Evolutionary conservation across 2,329 filamentous ascomycete genomes (phyloP), one percentile per base, ranked within the genome.

Genomic region (Arthrobotrys megalospora): DNA sequence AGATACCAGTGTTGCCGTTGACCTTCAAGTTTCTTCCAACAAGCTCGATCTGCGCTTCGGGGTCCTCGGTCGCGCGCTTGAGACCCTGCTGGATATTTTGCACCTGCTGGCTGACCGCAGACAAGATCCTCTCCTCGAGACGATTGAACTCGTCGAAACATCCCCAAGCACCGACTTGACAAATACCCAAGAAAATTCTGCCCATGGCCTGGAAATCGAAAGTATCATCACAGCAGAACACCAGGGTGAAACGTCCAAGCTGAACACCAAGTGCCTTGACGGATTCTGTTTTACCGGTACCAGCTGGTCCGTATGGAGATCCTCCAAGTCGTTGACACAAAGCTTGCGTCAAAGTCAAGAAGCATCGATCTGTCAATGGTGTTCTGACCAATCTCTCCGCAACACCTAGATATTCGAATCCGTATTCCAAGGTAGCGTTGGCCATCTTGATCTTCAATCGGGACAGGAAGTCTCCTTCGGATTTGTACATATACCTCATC

Each of bases 181-280:
- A 99, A 80, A 99, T 97, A 88, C 96, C 96, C 41, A 99, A 88
- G 89, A 99, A 99, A 82, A 99, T 99, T 81, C 96, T 93, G 12
- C 96, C 96, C 96, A 99, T 99, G 63, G 96, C 96, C 83, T 99
- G 96, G 88, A 98, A 99, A 85, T 99, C 96, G 82, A 99, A 99
- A 0, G 96, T 99, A 85, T 99, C 96, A 83, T 99, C 96, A 86
- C 96, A 99, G 85, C 96, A 99, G 87, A 99, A 99, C 32, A 99
- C 96, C 28, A 99, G 89, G 1, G 96, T 99, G 84, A 99, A 99
- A 77, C 96, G 91, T 83, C 96, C 96, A 68, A 99, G 90, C 84
- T 99, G 94, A 3, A 99, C 89, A 87, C 96, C 96, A 28, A 99
- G 89, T 19, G 96, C 96, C 85, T 99, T 99, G 84, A 99, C 96